These are phyloP conservation scores for Ceratobasidium sp. DNA, from an alignment of 1,284 basidiomycete genomes.

Conservation along the genomic window DNA sequence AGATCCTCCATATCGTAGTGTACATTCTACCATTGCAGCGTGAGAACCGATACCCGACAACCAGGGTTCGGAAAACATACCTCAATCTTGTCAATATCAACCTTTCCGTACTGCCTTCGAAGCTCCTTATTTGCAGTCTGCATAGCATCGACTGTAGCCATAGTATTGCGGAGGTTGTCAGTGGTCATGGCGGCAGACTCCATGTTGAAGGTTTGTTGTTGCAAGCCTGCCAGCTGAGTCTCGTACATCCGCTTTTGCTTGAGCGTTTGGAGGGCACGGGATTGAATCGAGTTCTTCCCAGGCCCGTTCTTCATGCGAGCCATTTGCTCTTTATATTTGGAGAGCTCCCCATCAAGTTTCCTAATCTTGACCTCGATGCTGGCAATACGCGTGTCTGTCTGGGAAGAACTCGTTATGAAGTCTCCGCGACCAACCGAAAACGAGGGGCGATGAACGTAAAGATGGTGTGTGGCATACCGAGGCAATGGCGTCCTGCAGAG, in stretches of 20 bases:
- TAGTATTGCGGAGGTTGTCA: constrained; percentile 97
- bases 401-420: constrained; percentile 39
- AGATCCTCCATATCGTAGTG: constrained; percentile 99
- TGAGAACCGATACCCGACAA: background rate
- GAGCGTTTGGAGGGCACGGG: constrained; percentile 91
- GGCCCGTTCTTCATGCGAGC: constrained; percentile 91
- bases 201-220: constrained; percentile 99
- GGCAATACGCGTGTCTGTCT: constrained; percentile 90
- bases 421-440: constrained; percentile 20
- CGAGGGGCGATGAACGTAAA: constrained; percentile 5
- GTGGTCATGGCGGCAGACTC: constrained; percentile 95
- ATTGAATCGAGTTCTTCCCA: constrained; percentile 95
- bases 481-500: constrained; percentile 88
- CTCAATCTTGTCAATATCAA: constrained; percentile 99
- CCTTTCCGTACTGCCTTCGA: constrained; percentile 95
- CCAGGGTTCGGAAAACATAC: constrained; percentile 54
- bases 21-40: constrained; percentile 66
- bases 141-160: constrained; percentile 99
- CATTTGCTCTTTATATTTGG: constrained; percentile 96
- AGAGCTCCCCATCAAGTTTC: constrained; percentile 94
- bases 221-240: constrained; percentile 85
- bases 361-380: constrained; percentile 96
- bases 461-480: constrained; percentile 59
- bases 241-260: constrained; percentile 99
- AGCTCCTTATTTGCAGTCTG: constrained; percentile 97